Base-by-base conservation (phyloP, 352 stramenopile genomes). In the Phytopythium aichiense region DNA sequence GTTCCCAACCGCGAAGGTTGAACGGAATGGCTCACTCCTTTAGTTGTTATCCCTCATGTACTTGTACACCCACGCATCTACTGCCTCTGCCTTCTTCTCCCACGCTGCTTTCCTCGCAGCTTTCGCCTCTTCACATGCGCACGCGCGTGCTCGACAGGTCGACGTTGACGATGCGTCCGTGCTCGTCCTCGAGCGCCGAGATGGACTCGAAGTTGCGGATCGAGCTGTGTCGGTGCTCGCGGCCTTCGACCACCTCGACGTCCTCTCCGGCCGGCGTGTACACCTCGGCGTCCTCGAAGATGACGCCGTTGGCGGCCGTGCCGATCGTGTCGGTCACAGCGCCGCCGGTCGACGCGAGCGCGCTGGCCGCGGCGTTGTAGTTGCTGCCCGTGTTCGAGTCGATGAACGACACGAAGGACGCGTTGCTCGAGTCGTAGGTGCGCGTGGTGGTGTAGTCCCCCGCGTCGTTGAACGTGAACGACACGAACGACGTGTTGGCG, bases 181-280 rank as follows among this genome's bases (percentile, higher is more conserved):
- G 23, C 53, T 59, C 53, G 48, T 79, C 66, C 0, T 76, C 66
- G 28, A 75, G 75, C 25, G 59, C 66, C 35, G 69, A 75, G 25
- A 80, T 71, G 35, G 72, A 79, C 69, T 79, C 72, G n/a, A 77
- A 80, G 46, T 77, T 77, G 30, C 72, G 64, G 16, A 67, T 76
- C 38, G 68, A 65, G 4, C 65, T 71, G 51, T 61, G 43, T 3
- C 56, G 56, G 28, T 61, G 56, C 25, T 53, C 30, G 18, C 61
- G 28, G 33, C 57, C 13, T 16, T 72, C 0, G 42, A 50, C 13
- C 5, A 9, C 18, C n/a, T 59, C 53, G n/a, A 8, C 43, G n/a
- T 62, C 57, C 35, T 1, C 69, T 48, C 25, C 43, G 43, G 18
- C 30, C 48, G 25, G 66, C 38, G 63, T 56, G 13, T 58, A 60